phyloP scores from a whole-genome alignment of 2,329 filamentous ascomycete genomes.

The Rosellinia necatrix region DNA sequence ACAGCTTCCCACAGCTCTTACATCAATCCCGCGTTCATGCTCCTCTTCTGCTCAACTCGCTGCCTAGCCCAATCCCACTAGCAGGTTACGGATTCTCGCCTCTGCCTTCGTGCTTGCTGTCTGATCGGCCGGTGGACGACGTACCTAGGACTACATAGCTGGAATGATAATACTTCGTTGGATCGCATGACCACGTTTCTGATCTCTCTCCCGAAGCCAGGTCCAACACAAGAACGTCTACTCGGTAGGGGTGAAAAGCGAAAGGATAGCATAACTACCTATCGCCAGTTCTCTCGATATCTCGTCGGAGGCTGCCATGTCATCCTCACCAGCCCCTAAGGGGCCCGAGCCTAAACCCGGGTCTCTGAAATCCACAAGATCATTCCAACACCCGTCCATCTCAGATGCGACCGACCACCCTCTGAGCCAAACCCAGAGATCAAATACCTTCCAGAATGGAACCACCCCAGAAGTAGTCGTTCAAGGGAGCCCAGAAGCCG shows the following conservation, averaged over 20 bases:
- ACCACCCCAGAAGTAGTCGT: slow-evolving; percentile 37
- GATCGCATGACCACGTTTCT: slow-evolving; percentile 15
- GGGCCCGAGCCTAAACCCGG: slow-evolving; percentile 35
- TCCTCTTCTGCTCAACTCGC: slow-evolving; percentile 9
- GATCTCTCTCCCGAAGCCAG: slow-evolving; percentile 5
- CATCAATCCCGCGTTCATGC: slow-evolving; percentile 16
- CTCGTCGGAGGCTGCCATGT: slow-evolving; percentile 32
- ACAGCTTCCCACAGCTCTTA: too few species aligned
- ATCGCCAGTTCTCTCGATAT: slow-evolving; percentile 21
- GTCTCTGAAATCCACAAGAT: slow-evolving; percentile 35
- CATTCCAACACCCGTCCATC: slow-evolving; percentile 34
- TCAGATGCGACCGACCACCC: slow-evolving; percentile 39
- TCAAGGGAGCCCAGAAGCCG: slow-evolving; percentile 28
- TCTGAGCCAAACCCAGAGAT: slow-evolving; percentile 47
- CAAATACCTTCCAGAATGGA: slow-evolving; percentile 52
- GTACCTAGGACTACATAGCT: neutral
- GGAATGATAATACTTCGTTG: neutral
- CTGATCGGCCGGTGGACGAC: neutral
- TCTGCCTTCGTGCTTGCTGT: neutral
- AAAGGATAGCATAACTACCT: slow-evolving; percentile 9
- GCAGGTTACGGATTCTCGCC: too few species aligned
- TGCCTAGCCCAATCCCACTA: too few species aligned
- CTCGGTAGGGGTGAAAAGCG: slow-evolving; percentile 17
- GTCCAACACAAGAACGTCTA: neutral
- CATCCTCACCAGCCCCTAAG: slow-evolving; percentile 33